Evolutionary conservation across 345 rosid species (phyloP).

Genomic region (Eutrema japonicum): DNA sequence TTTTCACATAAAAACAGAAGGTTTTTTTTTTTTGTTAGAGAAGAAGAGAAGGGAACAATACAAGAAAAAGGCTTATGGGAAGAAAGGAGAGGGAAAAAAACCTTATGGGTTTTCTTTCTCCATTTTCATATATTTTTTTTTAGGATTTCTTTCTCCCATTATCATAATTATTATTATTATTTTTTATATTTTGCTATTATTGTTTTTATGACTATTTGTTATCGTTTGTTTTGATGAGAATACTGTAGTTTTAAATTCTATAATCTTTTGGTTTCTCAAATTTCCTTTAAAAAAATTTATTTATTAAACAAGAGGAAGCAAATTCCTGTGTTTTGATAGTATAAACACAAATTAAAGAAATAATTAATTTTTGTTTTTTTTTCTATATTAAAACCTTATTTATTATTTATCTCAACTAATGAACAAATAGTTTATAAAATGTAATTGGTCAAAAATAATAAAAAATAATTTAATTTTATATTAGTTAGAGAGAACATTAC

Average conservation of each 20-base stretch:
- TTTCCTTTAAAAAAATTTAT: background rate
- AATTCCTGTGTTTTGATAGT: too few relatives aligned
- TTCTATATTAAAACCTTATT: too few relatives aligned
- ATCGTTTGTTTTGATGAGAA: conserved; percentile 31
- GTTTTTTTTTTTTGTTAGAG: conserved; percentile 16
- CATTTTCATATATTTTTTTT: conserved; percentile 34
- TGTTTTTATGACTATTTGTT: conserved; percentile 30
- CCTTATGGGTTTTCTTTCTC: conserved; percentile 30
- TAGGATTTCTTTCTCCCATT: conserved; percentile 43
- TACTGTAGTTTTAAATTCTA: conserved; percentile 25
- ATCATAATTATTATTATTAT: conserved; percentile 33
- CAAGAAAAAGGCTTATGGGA: conserved; percentile 35
- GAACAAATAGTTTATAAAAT: too few relatives aligned
- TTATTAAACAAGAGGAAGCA: background rate
- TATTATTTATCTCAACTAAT: too few relatives aligned
- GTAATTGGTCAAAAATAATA: too few relatives aligned
- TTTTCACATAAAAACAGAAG: conserved; percentile 26
- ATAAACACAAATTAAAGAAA: too few relatives aligned
- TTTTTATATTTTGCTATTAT: conserved; percentile 13
- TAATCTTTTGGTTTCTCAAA: conserved; percentile 12
- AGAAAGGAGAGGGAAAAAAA: conserved; percentile 26
- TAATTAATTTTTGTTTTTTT: too few relatives aligned
- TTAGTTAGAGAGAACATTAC: too few relatives aligned
- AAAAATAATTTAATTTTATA: too few relatives aligned
- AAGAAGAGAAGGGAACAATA: conserved; percentile 30